Evolutionary conservation across 2,329 filamentous ascomycete genomes (phyloP).

Genomic region (Blastomyces emzantsi): DNA sequence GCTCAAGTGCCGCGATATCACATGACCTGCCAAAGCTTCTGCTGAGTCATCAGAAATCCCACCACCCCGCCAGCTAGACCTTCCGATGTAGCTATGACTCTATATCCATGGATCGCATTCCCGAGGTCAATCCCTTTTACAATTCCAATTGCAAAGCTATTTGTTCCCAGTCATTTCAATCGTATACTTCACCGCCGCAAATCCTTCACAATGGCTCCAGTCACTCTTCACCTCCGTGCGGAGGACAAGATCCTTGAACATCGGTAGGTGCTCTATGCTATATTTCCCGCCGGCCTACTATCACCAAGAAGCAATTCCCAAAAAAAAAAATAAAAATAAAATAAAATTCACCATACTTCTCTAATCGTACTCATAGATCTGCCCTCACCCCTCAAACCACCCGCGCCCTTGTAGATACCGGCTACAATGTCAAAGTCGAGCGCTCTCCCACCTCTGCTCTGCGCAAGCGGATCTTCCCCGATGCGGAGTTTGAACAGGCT

Average conservation of each 20-base stretch:
- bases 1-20: neutral
- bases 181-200: neutral
- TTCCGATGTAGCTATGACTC: neutral
- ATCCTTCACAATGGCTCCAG: slow-evolving; percentile 9
- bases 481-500: slow-evolving; percentile 33
- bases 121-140: neutral
- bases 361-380: slow-evolving; percentile 13
- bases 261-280: slow-evolving; percentile 11
- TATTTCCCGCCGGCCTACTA: neutral
- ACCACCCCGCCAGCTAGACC: too few species aligned
- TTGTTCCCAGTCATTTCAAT: neutral
- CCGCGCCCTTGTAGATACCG: slow-evolving; percentile 34
- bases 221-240: slow-evolving; percentile 18
- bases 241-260: slow-evolving; percentile 20
- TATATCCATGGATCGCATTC: neutral
- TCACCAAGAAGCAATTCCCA: neutral
- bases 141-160: slow-evolving; percentile 7
- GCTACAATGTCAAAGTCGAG: slow-evolving; percentile 35
- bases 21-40: neutral
- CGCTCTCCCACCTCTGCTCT: slow-evolving; percentile 21
- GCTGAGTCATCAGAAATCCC: slow-evolving; percentile 1
- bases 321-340: too few species aligned
- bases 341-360: neutral
- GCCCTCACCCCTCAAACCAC: slow-evolving; percentile 28
- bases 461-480: slow-evolving; percentile 30